These are phyloP conservation scores for Sugiyamaella castrensis DNA, from an alignment of 1,139 yeast genomes.

Conservation along the genomic window DNA sequence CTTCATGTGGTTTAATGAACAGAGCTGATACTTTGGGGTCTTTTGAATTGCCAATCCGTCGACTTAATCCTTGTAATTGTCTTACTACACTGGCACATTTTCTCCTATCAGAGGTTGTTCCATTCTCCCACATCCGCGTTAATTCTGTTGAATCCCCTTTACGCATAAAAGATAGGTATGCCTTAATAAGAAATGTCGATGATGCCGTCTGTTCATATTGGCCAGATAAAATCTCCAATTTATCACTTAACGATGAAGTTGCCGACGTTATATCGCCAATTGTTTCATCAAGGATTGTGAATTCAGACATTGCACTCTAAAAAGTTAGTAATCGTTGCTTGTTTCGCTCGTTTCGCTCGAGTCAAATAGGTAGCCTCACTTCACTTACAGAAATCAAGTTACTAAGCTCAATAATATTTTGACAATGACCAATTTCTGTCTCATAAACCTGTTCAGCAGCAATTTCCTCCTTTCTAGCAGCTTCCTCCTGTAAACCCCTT, in stretches of 20 bases:
- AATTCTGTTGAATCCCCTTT: conserved; percentile 59
- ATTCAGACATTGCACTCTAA: conserved; percentile 41
- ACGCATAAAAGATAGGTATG: conserved; percentile 72
- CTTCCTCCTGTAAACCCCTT: conserved; percentile 55
- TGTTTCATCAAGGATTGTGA: conserved; percentile 57
- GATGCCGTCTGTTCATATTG: conserved; percentile 73
- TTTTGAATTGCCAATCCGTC: conserved; percentile 49
- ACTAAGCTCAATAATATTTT: conserved; percentile 59
- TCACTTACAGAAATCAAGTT: conserved; percentile 25
- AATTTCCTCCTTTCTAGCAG: conserved; percentile 47
- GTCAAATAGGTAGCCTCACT: not conserved
- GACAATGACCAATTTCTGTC: conserved; percentile 66
- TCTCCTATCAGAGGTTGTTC: conserved; percentile 49
- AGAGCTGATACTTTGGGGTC: conserved; percentile 33
- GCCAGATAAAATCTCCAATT: conserved; percentile 69
- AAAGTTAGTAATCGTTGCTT: conserved; percentile 40
- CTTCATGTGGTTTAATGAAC: conserved; percentile 45
- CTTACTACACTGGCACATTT: conserved; percentile 69
- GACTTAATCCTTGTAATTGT: conserved; percentile 60
- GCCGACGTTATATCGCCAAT: conserved; percentile 50
- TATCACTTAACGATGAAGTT: conserved; percentile 72
- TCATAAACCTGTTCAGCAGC: conserved; percentile 56
- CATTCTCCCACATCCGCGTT: conserved; percentile 35
- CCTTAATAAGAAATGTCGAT: conserved; percentile 69
- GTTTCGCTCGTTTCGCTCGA: not conserved